Conservation (phyloP, 1,139 yeast genomes). For the Groenewaldozyma auringiensis region DNA sequence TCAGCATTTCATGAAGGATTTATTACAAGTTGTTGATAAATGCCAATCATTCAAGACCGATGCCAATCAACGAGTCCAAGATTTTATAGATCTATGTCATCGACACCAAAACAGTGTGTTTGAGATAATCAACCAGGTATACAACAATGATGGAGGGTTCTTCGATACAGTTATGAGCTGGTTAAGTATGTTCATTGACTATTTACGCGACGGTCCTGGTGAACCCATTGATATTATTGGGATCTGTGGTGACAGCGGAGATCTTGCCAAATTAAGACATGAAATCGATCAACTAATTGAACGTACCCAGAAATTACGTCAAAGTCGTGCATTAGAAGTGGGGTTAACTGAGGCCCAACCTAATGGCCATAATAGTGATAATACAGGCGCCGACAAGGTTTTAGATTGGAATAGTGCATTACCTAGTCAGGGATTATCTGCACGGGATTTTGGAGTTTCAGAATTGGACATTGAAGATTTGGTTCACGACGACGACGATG, state of each 20-base stretch:
- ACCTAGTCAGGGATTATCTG: constrained; percentile 34
- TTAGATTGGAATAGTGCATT: constrained; percentile 25
- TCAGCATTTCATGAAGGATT: constrained; percentile 65
- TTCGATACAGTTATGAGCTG: constrained; percentile 66
- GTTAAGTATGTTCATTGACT: constrained; percentile 56
- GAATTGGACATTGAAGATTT: constrained; percentile 31
- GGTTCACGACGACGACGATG: constrained; percentile 32
- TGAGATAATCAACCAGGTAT: constrained; percentile 68
- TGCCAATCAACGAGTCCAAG: constrained; percentile 53
- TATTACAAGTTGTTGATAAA: constrained; percentile 45
- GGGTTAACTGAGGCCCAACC: constrained; percentile 5
- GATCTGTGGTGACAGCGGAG: constrained; percentile 16
- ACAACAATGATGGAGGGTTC: constrained; percentile 64
- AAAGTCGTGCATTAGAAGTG: constrained; percentile 26
- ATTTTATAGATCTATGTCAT: constrained; percentile 55
- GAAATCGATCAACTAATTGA: constrained; percentile 42
- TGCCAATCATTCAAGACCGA: constrained; percentile 40
- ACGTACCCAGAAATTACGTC: constrained; percentile 39
- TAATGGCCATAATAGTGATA: constrained; percentile 18
- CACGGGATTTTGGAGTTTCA: constrained; percentile 51
- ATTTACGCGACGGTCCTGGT: constrained; percentile 48
- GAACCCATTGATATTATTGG: constrained; percentile 29
- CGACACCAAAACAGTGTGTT: constrained; percentile 66
- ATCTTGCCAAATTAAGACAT: constrained; percentile 15
- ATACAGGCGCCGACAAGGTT: constrained; percentile 17